These are phyloP conservation scores for Asterella californica DNA, from an alignment of 225 moss, liverwort and hornwort genomes.

Conservation along the genomic window DNA sequence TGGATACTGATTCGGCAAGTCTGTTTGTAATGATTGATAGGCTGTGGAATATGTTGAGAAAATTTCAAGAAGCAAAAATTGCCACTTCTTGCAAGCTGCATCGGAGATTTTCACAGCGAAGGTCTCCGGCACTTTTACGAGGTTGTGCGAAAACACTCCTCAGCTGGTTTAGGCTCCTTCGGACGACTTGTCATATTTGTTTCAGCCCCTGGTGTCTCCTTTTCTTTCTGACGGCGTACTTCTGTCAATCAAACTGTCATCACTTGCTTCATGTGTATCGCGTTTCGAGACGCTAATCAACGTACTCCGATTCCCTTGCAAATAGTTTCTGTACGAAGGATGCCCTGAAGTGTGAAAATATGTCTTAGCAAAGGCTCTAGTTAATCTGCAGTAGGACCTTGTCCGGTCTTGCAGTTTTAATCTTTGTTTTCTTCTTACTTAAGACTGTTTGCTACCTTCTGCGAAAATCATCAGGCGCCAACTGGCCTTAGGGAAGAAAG, in stretches of 20 bases:
- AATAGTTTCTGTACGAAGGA: too few relatives aligned
- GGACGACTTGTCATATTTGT: neutral
- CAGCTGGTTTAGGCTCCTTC: neutral
- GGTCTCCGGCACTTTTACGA: slow-evolving; percentile 88
- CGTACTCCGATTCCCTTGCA: too few relatives aligned
- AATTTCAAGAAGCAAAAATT: slow-evolving; percentile 57
- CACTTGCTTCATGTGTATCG: too few relatives aligned
- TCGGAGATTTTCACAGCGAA: slow-evolving; percentile 75
- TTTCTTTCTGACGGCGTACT: neutral
- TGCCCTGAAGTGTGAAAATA: too few relatives aligned
- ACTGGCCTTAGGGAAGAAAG: slow-evolving; percentile 77
- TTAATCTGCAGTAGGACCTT: neutral
- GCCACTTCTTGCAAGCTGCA: slow-evolving; percentile 65
- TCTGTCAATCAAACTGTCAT: too few relatives aligned
- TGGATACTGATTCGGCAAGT: neutral
- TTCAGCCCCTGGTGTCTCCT: neutral
- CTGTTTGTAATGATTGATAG: slow-evolving; percentile 33
- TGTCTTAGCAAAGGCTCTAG: too few relatives aligned
- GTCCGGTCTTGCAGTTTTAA: neutral
- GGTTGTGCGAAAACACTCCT: slow-evolving; percentile 32
- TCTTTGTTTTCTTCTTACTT: neutral
- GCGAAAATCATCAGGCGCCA: slow-evolving; percentile 50
- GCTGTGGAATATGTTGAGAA: slow-evolving; percentile 84
- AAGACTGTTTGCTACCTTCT: neutral
- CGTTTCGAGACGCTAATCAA: too few relatives aligned